Evolutionary conservation across 768 basidiomycete species (phyloP).

Genomic region (Tylopilus sp.): DNA sequence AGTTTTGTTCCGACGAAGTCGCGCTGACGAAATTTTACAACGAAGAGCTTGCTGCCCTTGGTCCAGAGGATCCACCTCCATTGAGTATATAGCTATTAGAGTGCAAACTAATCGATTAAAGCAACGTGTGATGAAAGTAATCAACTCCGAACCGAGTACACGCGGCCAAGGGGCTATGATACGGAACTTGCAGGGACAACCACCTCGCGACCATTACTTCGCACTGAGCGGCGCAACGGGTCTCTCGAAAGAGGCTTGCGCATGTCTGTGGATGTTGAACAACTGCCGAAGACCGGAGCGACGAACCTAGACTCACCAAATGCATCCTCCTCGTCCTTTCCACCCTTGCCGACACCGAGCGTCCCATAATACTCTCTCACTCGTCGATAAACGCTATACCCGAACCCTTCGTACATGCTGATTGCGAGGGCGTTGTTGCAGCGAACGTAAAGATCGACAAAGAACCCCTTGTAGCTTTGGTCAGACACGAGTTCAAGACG

Average conservation of each 20-base stretch:
- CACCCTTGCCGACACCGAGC: conserved; percentile 72
- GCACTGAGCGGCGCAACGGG: conserved; percentile 56
- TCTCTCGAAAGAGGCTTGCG: conserved; percentile 72
- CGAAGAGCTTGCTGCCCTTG: conserved; percentile 55
- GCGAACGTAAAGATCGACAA: conserved; percentile 95
- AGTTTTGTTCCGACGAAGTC: conserved; percentile 61
- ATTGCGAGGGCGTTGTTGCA: conserved; percentile 84
- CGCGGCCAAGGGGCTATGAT: conserved; percentile 23
- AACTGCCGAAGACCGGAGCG: neutral
- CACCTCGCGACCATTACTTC: conserved; percentile 70
- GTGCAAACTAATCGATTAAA: conserved; percentile 8
- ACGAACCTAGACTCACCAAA: conserved; percentile 61
- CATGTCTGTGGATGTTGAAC: conserved; percentile 45
- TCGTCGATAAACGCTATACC: conserved; percentile 88
- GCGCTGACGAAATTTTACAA: conserved; percentile 67
- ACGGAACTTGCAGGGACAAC: conserved; percentile 47
- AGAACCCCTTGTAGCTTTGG: conserved; percentile 76
- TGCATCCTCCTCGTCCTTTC: conserved; percentile 83
- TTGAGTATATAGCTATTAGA: conserved; percentile 37
- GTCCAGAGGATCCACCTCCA: conserved; percentile 40
- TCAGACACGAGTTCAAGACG: conserved; percentile 86
- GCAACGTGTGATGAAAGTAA: conserved; percentile 7
- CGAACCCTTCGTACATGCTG: conserved; percentile 87
- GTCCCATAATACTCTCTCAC: conserved; percentile 89
- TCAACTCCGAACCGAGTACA: conserved; percentile 2